A percentile compares a stretch with the other conserved stretches of the same genome.
These are phyloP conservation scores for Podaxis sp. DNA, from an alignment of 768 basidiomycete genomes.

Conservation along the genomic window DNA sequence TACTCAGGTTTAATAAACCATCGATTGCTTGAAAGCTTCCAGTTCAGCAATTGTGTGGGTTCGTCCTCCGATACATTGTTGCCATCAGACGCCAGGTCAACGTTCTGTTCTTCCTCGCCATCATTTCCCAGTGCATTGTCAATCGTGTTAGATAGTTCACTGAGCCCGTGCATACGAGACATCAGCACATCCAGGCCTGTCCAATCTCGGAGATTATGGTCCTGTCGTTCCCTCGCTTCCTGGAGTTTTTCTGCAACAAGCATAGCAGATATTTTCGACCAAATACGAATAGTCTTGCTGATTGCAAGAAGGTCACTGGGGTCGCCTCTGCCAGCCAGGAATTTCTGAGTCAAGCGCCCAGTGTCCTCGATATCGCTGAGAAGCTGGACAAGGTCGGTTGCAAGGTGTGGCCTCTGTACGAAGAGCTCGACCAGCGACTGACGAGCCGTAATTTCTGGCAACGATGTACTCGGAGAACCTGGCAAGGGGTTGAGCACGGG, in stretches of 20 bases:
- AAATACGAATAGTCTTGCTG: conserved; percentile 58
- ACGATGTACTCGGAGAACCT: conserved; percentile 81
- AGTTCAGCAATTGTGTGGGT: neutral
- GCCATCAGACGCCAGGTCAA: conserved; percentile 5
- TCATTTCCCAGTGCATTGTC: conserved; percentile 40
- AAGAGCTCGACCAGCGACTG: conserved; percentile 81
- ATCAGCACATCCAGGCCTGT: conserved; percentile 52
- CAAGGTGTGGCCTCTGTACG: conserved; percentile 56
- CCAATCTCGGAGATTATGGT: conserved; percentile 47
- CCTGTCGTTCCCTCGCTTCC: conserved; percentile 38
- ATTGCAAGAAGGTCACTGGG: conserved; percentile 65
- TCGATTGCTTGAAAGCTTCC: conserved; percentile 19
- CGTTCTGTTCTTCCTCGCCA: conserved; percentile 9
- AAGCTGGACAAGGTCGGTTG: conserved; percentile 56
- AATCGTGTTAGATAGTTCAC: conserved; percentile 57
- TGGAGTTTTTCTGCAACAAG: conserved; percentile 57
- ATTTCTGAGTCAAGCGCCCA: conserved; percentile 74
- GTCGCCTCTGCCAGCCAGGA: conserved; percentile 68
- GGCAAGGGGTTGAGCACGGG: conserved; percentile 8
- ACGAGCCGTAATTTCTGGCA: conserved; percentile 66
- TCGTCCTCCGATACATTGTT: conserved; percentile 13
- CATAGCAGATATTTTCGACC: conserved; percentile 52
- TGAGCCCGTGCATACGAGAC: conserved; percentile 49
- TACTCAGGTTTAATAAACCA: conserved; percentile 66
- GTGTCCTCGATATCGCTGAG: conserved; percentile 67